Conservation (phyloP, 352 stramenopile genomes). For the Blastocystis sp. region DNA sequence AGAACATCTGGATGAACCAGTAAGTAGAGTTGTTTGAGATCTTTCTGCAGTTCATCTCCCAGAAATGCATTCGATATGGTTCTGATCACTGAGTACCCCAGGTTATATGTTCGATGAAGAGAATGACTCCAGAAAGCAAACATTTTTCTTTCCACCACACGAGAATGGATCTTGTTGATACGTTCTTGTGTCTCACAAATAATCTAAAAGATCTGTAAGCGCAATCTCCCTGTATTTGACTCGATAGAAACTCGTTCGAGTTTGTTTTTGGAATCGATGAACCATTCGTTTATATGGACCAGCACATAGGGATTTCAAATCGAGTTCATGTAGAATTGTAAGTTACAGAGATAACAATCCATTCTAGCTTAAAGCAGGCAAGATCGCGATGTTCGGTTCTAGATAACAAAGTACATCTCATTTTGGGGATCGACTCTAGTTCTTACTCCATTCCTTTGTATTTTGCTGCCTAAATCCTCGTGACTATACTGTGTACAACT, state of each 20-base stretch:
- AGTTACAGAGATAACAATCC: not conserved
- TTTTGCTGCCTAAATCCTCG: slow-evolving; percentile 34
- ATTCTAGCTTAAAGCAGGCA: not conserved
- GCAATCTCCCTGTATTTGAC: not conserved
- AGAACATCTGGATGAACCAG: slow-evolving; percentile 53
- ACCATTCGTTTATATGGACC: not conserved
- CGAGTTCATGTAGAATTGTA: not conserved
- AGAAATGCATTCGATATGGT: slow-evolving; percentile 2
- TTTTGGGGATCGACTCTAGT: not conserved
- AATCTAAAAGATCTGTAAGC: not conserved
- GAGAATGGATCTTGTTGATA: not conserved
- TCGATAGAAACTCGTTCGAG: not conserved
- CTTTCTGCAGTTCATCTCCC: slow-evolving; percentile 29
- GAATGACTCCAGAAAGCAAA: not conserved
- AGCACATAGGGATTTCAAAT: slow-evolving; percentile 25
- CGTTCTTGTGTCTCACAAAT: not conserved
- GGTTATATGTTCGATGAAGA: not conserved
- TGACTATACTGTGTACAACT: slow-evolving; percentile 11
- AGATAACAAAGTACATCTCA: not conserved
- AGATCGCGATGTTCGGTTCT: not conserved
- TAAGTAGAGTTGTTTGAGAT: slow-evolving; percentile 25
- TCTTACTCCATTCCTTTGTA: not conserved
- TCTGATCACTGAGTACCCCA: not conserved
- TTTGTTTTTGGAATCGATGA: slow-evolving; percentile 24
- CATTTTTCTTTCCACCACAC: not conserved